phyloP scores from a whole-genome alignment of 1,139 yeast genomes.

The Geotrichum macrosporum region DNA sequence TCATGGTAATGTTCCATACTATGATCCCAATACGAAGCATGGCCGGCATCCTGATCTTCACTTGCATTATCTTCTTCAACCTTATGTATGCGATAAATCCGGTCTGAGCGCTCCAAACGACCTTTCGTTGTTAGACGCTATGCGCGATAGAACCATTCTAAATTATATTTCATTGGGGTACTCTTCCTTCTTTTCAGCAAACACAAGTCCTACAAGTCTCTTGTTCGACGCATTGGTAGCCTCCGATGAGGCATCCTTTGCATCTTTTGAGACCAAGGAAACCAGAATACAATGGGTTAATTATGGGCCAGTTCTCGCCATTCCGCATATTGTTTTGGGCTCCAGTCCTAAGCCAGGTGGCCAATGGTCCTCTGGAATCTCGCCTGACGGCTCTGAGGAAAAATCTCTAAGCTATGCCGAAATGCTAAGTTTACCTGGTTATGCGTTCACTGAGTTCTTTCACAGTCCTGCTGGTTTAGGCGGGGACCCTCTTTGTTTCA shows the following conservation, averaged over 20 bases:
- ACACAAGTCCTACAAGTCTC: conserved; percentile 31
- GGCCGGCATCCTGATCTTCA: conserved; percentile 36
- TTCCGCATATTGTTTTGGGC: conserved; percentile 32
- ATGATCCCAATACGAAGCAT: conserved; percentile 27
- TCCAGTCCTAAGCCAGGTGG: conserved; percentile 35
- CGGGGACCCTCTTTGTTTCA: conserved; percentile 25
- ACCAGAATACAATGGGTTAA: conserved; percentile 32
- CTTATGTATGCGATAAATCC: conserved; percentile 18
- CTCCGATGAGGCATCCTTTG: conserved; percentile 33
- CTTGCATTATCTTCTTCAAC: conserved; percentile 29
- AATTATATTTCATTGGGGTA: conserved; percentile 26
- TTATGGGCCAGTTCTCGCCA: conserved; percentile 14
- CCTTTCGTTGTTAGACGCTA: conserved; percentile 29
- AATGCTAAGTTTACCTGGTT: conserved; percentile 38
- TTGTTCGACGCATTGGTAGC: conserved; percentile 34
- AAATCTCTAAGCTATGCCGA: conserved; percentile 37
- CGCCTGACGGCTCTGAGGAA: conserved; percentile 26
- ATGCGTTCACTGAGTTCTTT: conserved; percentile 31
- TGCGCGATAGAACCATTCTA: conserved; percentile 24
- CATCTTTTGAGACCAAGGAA: conserved; percentile 25
- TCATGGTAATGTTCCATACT: conserved; percentile 36
- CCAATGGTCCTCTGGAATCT: conserved; percentile 35
- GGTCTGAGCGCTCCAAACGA: background rate
- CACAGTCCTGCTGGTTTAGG: conserved; percentile 16
- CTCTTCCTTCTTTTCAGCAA: conserved; percentile 31